Evolutionary conservation across 805 yeast genomes (phyloP), one percentile per base, ranked within the genome.

Genomic region (Barnettozyma botsteinii): DNA sequence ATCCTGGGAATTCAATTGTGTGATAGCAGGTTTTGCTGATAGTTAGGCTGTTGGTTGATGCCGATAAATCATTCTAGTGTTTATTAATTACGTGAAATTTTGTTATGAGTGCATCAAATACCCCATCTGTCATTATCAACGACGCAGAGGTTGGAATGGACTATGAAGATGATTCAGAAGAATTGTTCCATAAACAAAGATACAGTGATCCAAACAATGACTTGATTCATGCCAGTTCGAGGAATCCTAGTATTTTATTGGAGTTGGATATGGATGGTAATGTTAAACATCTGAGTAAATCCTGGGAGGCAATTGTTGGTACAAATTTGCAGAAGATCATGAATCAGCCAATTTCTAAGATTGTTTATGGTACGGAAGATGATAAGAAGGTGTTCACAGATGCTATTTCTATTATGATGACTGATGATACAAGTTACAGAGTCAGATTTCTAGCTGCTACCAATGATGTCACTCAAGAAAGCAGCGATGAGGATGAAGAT

Each of bases 191-290:
- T n/a, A n/a, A n/a, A n/a, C n/a, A n/a, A n/a, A n/a, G n/a, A n/a
- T n/a, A n/a, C 11, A 37, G 38, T 29, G 36, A 33, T 22, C 33
- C 42, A 10, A 41, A 72, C 41, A 65, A 73, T 13, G 86, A 81
- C 47, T 60, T 82, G 37, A 65, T 70, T 12, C 59, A 74, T 22
- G 88, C 88, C 0, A 77, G 84, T n/a, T 71, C 81, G 2, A 70
- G 73, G 44, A 81, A 79, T 46, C 84, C 85, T 2, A 80, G 86
- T 11, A 78, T 81, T n/a, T 81, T 91, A 4, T 64, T 91, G 62
- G 98, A 91, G 60, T 64, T 93, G 45, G 89, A 82, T 53, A 62
- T 87, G 55, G 81, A 81, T 52, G 87, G 96, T 23, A 76, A 72
- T 25, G 79, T 93, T n/a, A 73, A 73, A 39, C 85, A 83, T 57